Conservation (phyloP, 2,329 filamentous ascomycete genomes). For the Aspergillus alliaceus region DNA sequence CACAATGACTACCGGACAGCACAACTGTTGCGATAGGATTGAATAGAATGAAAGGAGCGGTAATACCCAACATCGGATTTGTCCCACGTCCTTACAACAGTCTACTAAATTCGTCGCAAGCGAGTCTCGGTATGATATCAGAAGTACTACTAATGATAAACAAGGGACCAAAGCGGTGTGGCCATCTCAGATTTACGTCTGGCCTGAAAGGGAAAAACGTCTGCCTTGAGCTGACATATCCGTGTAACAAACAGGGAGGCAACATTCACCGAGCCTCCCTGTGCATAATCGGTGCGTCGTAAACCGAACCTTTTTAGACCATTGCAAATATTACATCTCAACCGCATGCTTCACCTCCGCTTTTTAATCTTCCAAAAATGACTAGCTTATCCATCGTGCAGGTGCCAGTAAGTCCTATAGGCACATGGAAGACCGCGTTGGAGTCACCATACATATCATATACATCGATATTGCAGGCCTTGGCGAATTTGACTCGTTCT, state of each 20-base stretch:
- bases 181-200: background rate
- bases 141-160: background rate
- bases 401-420: constrained; percentile 12
- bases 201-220: background rate
- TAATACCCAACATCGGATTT: background rate
- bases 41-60: background rate
- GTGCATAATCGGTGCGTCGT: constrained; percentile 8
- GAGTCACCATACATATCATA: constrained; percentile 15
- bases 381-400: constrained; percentile 18
- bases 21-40: background rate
- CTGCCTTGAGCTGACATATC: background rate
- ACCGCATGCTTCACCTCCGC: constrained; percentile 5
- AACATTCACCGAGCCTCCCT: background rate
- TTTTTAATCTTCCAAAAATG: constrained; percentile 15
- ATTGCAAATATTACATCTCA: background rate
- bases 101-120: background rate
- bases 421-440: constrained; percentile 10
- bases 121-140: constrained; percentile 3
- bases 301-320: background rate
- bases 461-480: constrained; percentile 14
- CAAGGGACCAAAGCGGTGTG: constrained; percentile 7
- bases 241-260: background rate
- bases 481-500: constrained; percentile 14
- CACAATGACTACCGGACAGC: background rate
- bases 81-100: background rate